phyloP scores from a whole-genome alignment of 2,329 filamentous ascomycete genomes.

The Apiospora pterosperma region DNA sequence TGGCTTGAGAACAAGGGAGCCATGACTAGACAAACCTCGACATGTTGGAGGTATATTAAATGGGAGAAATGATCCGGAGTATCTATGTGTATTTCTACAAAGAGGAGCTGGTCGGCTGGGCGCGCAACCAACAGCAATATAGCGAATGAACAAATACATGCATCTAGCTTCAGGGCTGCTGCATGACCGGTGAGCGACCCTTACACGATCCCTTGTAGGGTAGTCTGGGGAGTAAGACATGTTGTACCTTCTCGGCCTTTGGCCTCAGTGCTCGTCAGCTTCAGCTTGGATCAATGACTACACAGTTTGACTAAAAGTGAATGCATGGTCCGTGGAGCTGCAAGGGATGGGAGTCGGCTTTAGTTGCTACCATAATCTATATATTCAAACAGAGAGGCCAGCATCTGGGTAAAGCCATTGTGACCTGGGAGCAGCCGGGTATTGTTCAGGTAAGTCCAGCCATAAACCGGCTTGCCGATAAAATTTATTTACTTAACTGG shows the following conservation, averaged over 20 bases:
- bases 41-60: background rate
- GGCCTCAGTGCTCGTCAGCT: background rate
- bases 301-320: no score
- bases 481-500: no score
- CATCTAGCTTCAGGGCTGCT: background rate
- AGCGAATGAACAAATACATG: background rate
- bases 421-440: no score
- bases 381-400: no score
- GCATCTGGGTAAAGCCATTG: no score
- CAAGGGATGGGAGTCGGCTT: no score
- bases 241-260: background rate
- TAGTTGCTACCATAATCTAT: no score
- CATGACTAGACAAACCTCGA: background rate
- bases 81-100: no score
- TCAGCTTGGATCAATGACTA: background rate
- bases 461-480: no score
- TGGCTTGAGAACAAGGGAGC: background rate
- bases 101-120: background rate
- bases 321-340: no score
- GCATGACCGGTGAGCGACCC: background rate
- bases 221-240: background rate
- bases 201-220: background rate
- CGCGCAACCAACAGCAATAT: background rate
- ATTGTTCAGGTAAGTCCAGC: no score
- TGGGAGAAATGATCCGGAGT: background rate